Base-by-base conservation (phyloP, 495 filamentous ascomycete genomes). In the Penicillium robsamsonii region DNA sequence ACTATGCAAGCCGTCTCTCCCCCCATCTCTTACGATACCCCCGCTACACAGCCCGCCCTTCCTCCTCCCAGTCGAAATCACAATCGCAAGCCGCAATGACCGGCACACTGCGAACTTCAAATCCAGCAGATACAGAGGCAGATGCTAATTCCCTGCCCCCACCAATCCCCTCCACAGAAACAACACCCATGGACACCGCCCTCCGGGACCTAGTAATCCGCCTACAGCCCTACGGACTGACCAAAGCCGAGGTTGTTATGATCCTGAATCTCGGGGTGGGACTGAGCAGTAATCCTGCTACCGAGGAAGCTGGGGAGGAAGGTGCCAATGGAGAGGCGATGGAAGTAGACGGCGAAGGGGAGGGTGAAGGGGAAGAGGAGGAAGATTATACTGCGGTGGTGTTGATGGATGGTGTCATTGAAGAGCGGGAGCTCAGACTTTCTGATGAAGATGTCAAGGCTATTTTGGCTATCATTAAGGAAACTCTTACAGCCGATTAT, bases 161-260 rank as follows among this genome's bases (percentile, higher is more conserved):
- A 1, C 18, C 60, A 25, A 15, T 40, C 11, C 24, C 33, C 0
- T 46, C 53, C 20, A 53, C 52, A 43, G 62, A 68, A 13, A 50
- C 57, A 12, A 75, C 70, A 12, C 66, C 73, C 2, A 67, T 77
- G 54, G 74, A 77, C 41, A 52, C 55, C 27, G 74, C 73, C 15
- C 60, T 76, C 12, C 66, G 69, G 15, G 70, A 69, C 2, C 69
- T 85, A 5, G 62, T 83, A 7, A 59, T 62, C 2, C 54, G 62
- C 13, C 57, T 84, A 10, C 67, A 72, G 45, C 74, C 76, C 0
- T 84, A 72, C 53, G 70, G 73, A n/a, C 65, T 86, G 37, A 82
- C 79, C 22, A 87, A 88, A 69, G 77, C 78, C 0, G 85, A 88
- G 66, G 68, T 85, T 11, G 63, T 88, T 7, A 87, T 84, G 82